A percentile compares a stretch with the other conserved stretches of the same genome.
phyloP scores from a whole-genome alignment of 495 filamentous ascomycete species.

The Stereocaulon alpinum region DNA sequence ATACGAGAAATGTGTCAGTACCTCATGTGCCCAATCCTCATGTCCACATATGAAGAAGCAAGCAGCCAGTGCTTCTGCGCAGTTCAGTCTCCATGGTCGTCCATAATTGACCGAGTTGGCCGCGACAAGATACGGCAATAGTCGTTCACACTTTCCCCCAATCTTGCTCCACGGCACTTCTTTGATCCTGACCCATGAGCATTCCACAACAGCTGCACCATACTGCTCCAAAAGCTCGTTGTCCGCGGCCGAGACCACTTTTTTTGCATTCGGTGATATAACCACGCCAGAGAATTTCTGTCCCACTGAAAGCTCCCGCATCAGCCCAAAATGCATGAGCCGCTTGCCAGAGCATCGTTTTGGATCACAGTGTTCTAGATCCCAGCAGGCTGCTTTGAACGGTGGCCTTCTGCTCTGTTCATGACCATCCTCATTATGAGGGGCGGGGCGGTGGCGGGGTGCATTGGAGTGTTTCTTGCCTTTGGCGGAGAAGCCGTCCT shows the following conservation, averaged over 20 bases:
- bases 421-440: conserved; percentile 30
- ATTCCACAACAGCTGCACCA: conserved; percentile 93
- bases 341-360: conserved; percentile 94
- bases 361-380: conserved; percentile 92
- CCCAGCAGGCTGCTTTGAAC: conserved; percentile 95
- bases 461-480: conserved; percentile 51
- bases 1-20: conserved; percentile 78
- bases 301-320: conserved; percentile 86
- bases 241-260: conserved; percentile 71
- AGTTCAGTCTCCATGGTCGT: conserved; percentile 87
- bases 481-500: conserved; percentile 67
- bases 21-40: conserved; percentile 74
- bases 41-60: conserved; percentile 89
- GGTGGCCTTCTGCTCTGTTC: conserved; percentile 40
- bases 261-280: conserved; percentile 90
- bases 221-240: conserved; percentile 68
- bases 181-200: conserved; percentile 84
- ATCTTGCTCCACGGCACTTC: conserved; percentile 88
- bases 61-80: conserved; percentile 87
- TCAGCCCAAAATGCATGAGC: conserved; percentile 79
- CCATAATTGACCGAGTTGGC: conserved; percentile 98
- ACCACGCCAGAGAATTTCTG: conserved; percentile 86
- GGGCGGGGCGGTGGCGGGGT: conserved; percentile 33
- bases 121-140: conserved; percentile 89
- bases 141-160: conserved; percentile 85